Evolutionary conservation across 1,139 yeast genomes (phyloP).

Genomic region (Yamadazyma dendronema): DNA sequence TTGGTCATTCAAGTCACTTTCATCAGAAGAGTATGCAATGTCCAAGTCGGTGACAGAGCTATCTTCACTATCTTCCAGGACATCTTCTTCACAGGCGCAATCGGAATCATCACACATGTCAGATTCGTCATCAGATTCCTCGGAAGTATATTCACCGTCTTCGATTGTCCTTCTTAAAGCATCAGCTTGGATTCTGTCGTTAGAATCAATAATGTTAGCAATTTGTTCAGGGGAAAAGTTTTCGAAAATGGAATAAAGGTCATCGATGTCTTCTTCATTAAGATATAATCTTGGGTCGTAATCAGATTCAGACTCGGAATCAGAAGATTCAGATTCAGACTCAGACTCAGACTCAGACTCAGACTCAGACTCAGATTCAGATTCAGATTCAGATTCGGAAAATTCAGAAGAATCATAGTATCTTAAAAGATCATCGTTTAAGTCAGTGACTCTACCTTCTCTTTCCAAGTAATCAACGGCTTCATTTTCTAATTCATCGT

Average conservation of each 20-base stretch:
- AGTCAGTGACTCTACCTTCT: conserved; percentile 36
- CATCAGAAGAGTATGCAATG: conserved; percentile 32
- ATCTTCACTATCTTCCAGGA: conserved; percentile 13
- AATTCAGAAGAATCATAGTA: conserved; percentile 28
- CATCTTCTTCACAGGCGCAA: conserved; percentile 13
- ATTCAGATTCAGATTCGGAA: conserved; percentile 3
- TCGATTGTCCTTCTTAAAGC: conserved; percentile 19
- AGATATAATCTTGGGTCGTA: conserved; percentile 40
- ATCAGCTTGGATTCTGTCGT: conserved; percentile 36
- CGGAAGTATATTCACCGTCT: background rate
- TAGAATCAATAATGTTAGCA: conserved; percentile 33
- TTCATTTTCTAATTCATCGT: conserved; percentile 37
- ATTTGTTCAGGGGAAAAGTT: conserved; percentile 26
- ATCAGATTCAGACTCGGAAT: conserved; percentile 10
- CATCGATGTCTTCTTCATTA: conserved; percentile 19
- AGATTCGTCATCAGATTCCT: conserved; percentile 4
- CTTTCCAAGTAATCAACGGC: conserved; percentile 35
- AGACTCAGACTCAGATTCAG: background rate
- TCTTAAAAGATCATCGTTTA: conserved; percentile 41
- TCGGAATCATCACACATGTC: conserved; percentile 11
- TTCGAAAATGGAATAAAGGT: conserved; percentile 3
- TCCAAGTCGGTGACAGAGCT: conserved; percentile 26
- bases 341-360: conserved; percentile 3
- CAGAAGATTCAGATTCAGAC: background rate
- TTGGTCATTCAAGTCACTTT: conserved; percentile 32